Percentiles rank a stretch among this genome's conserved stretches.
These are phyloP conservation scores for Leccinum fallax DNA, from an alignment of 1,284 basidiomycete genomes.

Conservation along the genomic window DNA sequence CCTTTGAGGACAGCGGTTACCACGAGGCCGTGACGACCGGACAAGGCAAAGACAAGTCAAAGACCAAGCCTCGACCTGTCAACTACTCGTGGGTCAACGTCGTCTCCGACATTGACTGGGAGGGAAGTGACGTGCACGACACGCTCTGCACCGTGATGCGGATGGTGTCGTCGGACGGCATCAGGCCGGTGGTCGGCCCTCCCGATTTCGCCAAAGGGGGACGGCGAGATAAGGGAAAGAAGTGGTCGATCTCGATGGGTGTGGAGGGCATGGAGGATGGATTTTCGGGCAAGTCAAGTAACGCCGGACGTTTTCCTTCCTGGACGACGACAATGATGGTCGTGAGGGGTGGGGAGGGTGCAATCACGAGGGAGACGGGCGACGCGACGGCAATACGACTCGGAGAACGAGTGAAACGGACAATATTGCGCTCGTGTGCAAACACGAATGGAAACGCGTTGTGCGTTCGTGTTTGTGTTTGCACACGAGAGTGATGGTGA, in stretches of 20 bases:
- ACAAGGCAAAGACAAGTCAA: slow-evolving; percentile 24
- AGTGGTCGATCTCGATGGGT: slow-evolving; percentile 4
- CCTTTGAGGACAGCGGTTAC: slow-evolving; percentile 34
- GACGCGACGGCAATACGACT: too few species aligned
- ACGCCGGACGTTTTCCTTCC: slow-evolving; percentile 41
- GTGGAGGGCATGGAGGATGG: slow-evolving; percentile 30
- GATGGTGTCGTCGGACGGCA: slow-evolving; percentile 47
- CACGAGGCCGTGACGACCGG: slow-evolving; percentile 26
- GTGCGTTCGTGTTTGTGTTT: too few species aligned
- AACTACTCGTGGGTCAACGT: slow-evolving; percentile 76
- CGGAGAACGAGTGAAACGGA: too few species aligned
- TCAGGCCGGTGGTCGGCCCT: slow-evolving; percentile 44
- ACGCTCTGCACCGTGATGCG: slow-evolving; percentile 58
- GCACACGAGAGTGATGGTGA: too few species aligned
- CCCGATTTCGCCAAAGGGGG: slow-evolving; percentile 24
- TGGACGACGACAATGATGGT: not conserved
- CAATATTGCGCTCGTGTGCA: too few species aligned
- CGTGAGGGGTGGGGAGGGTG: too few species aligned
- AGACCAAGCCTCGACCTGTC: slow-evolving; percentile 42
- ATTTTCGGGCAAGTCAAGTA: slow-evolving; percentile 23
- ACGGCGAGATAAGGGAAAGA: slow-evolving; percentile 31
- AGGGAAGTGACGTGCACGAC: slow-evolving; percentile 73
- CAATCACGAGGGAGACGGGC: too few species aligned
- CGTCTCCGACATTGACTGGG: slow-evolving; percentile 75
- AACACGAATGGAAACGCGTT: too few species aligned